Conservation (phyloP, 805 yeast species). For the Scheffersomyces coipomensis region DNA sequence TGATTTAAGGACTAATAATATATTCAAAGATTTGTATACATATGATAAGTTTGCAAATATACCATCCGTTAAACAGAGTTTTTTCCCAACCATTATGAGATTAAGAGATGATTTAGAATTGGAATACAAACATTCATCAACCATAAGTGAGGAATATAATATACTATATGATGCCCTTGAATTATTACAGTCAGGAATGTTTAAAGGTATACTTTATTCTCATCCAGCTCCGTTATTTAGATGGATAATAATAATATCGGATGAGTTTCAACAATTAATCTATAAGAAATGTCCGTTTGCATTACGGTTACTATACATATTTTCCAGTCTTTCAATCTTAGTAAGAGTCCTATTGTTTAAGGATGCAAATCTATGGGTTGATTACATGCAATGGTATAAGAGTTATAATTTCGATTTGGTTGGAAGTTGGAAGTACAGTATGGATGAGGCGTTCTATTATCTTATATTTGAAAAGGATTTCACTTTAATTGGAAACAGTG, state of each 20-base stretch:
- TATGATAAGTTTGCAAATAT: neutral
- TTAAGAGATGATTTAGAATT: neutral
- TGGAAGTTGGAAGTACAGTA: no score
- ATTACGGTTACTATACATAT: no score
- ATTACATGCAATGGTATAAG: constrained; percentile 18
- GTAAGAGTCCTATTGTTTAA: constrained; percentile 9
- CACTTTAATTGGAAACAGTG: no score
- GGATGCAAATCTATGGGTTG: constrained; percentile 25
- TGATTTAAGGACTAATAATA: neutral
- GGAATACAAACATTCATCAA: neutral
- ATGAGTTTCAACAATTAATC: no score
- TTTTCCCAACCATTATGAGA: neutral
- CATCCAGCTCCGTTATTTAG: no score
- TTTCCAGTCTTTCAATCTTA: no score
- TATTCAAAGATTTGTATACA: neutral
- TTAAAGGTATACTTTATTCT: no score
- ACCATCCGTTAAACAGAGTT: neutral
- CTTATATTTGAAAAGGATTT: no score
- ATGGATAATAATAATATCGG: no score
- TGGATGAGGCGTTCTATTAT: no score
- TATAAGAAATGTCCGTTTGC: no score
- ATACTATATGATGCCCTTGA: neutral
- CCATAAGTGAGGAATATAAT: neutral
- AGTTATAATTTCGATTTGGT: constrained; percentile 6
- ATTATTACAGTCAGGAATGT: constrained; percentile 8